phyloP scores from a whole-genome alignment of 192 early-diverging fungal genomes.

The Haplosporangium gracile region DNA sequence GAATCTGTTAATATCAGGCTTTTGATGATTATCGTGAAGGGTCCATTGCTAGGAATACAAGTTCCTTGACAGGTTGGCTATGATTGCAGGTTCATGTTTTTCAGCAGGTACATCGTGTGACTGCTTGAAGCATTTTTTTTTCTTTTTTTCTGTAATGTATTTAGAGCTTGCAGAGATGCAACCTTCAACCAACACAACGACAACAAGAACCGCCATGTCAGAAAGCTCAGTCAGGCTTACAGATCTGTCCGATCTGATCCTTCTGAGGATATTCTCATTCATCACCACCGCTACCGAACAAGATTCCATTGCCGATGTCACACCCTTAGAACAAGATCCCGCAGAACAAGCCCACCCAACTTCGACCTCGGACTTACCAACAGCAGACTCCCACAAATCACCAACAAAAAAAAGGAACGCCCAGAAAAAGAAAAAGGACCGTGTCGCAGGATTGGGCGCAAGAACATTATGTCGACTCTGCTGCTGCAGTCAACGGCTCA shows the following conservation, averaged over 20 bases:
- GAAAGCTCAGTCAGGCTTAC: not conserved
- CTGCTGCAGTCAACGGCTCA: conserved; percentile 44
- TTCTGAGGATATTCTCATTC: conserved; percentile 26
- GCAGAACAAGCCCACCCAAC: not conserved
- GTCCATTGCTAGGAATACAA: not conserved
- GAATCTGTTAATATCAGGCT: not conserved
- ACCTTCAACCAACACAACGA: not conserved
- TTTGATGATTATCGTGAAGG: not conserved
- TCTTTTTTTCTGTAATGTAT: not conserved
- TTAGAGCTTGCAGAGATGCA: not conserved
- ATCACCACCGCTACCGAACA: not conserved
- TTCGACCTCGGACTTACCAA: not conserved
- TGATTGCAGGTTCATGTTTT: not conserved
- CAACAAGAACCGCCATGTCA: conserved; percentile 1
- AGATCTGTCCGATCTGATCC: conserved; percentile 30
- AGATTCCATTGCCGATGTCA: not conserved
- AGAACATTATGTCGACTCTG: conserved; percentile 35
- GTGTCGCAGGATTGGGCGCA: conserved; percentile 29
- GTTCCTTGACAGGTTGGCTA: not conserved
- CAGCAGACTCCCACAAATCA: not conserved
- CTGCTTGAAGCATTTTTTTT: not conserved
- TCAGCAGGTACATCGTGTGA: not conserved
- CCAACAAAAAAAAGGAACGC: not conserved
- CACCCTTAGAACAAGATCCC: not conserved
- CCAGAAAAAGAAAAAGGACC: conserved; percentile 13